Base-by-base conservation (phyloP, 768 basidiomycete species). In the Boletus eberwhitei region DNA sequence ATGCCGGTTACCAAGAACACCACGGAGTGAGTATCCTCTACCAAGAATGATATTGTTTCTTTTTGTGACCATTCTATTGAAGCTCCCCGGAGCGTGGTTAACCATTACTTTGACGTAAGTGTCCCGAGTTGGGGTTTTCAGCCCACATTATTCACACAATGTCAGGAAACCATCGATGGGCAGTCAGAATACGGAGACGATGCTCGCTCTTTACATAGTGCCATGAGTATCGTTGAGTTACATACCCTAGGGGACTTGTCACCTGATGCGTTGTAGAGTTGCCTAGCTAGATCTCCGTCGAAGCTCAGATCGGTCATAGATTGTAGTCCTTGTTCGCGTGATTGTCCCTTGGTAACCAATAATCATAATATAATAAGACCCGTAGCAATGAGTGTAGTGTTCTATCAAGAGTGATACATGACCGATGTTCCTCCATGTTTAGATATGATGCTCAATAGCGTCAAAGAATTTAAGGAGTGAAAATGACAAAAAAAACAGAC, bases 51-150 rank as follows among this genome's bases (percentile, higher is more conserved):
- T 46, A 31, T 57, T 43, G 5, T 26, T 17, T 13, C 6, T 21
- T 21, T 41, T 39, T 45, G 55, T 51, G 57, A 59, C 34, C 13
- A 29, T 59, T 45, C 44, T 43, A 11, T 39, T 53, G 51, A 64
- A 94, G 93, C 94, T 14, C 94, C 94, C 50, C 80, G 93, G 59
- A 88, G 88, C 60, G 77, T 93, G 44, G 88, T 91, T 19, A 77
- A 86, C 60, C 93, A 96, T 68, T 99, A 95, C 76, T 98, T 99
- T 71, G 93, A 96, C 72, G 96, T 91, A 54, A 59, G 87, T 76
- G 8, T 40, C 29, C 19, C 29, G 12, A 43, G 7, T 12, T 24
- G 5, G 26, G 26, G 29, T 3, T 45, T 24, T 49, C 29, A 8
- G 21, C 17, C 7, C 17, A 3, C 5, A 32, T 47, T 31, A 42